Evolutionary conservation across 2,329 filamentous ascomycete species (phyloP), one percentile per base, ranked within the genome.

Genomic region (Aspergillus candidus): DNA sequence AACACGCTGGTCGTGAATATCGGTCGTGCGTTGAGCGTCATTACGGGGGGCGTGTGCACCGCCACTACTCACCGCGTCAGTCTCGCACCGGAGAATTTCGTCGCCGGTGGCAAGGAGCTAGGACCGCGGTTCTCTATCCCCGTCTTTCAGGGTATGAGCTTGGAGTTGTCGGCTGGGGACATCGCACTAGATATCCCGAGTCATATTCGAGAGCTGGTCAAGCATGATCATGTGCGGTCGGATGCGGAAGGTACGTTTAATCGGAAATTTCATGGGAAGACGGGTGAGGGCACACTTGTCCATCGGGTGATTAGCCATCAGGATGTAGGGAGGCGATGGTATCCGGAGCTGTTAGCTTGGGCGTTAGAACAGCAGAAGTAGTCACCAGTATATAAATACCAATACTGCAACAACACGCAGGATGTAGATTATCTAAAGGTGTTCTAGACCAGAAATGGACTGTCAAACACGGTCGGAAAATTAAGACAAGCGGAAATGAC

Each of bases 1-100:
- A 67, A 66, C 0, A 70, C 72, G 0, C 61, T 75, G n/a, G 71
- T 74, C 1, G 68, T 75, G 44, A 75, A 75, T 42, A 73, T 75
- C 22, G 72, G 70, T 0, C 60, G 63, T 11, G 59, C 62, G 1
- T 51, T 67, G 8, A 63, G 67, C 41, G 62, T 63, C 1, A 49
- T 67, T 7, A 67, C 64, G 0, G 54, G 59, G 3, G 64, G 64
- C 3, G 54, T 67, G 3, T 67, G 64, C 40, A 62, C 56, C 2
- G 63, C 63, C 6, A 65, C 64, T 1, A 67, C 63, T 3, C 64
- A 67, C 41, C 61, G 62, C 6, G 64, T 66, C 4, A 61, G 50
- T 36, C 47, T 66, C 8, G 52, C 48, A 11, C 40, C 36, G 6
- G 53, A 56, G 17, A 60, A 64, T 27, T 67, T 62, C 17, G n/a